Conservation (phyloP, 768 basidiomycete species). For the Tricholoma hemisulphureum region DNA sequence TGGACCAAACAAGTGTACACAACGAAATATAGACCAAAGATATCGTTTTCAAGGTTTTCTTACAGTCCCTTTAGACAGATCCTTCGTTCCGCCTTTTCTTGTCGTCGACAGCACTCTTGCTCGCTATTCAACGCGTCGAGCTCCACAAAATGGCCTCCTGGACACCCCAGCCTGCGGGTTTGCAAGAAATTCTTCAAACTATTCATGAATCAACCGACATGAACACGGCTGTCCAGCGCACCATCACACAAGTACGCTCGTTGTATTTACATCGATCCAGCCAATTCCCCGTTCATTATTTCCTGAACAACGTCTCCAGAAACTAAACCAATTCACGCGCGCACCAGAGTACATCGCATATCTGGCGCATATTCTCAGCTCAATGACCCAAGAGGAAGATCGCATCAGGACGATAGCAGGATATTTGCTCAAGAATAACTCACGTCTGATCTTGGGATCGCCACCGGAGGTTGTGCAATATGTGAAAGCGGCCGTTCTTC, state of each 20-base stretch:
- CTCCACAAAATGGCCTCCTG: slow-evolving; percentile 64
- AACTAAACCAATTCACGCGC: slow-evolving; percentile 83
- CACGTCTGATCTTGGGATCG: slow-evolving; percentile 70
- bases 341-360: slow-evolving; percentile 95
- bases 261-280: slow-evolving; percentile 18
- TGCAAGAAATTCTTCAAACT: slow-evolving; percentile 89
- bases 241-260: slow-evolving; percentile 73
- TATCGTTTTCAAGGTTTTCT: slow-evolving; percentile 13
- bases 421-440: slow-evolving; percentile 95
- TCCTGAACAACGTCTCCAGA: slow-evolving; percentile 42
- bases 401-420: slow-evolving; percentile 95
- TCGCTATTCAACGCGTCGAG: slow-evolving; percentile 37
- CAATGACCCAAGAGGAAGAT: slow-evolving; percentile 80
- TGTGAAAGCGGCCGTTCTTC: slow-evolving; percentile 73
- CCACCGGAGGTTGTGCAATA: slow-evolving; percentile 66
- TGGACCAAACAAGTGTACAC: slow-evolving; percentile 21
- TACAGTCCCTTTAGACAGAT: slow-evolving; percentile 15
- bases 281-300: slow-evolving; percentile 18
- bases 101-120: slow-evolving; percentile 20
- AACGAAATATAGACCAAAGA: slow-evolving; percentile 25
- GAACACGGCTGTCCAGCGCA: slow-evolving; percentile 71
- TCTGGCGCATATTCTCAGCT: slow-evolving; percentile 88
- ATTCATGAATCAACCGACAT: slow-evolving; percentile 87
- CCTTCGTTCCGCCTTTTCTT: slow-evolving; percentile 22
- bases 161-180: slow-evolving; percentile 80